phyloP scores from a whole-genome alignment of 78 protist species.

The Diacronema lutheri region DNA sequence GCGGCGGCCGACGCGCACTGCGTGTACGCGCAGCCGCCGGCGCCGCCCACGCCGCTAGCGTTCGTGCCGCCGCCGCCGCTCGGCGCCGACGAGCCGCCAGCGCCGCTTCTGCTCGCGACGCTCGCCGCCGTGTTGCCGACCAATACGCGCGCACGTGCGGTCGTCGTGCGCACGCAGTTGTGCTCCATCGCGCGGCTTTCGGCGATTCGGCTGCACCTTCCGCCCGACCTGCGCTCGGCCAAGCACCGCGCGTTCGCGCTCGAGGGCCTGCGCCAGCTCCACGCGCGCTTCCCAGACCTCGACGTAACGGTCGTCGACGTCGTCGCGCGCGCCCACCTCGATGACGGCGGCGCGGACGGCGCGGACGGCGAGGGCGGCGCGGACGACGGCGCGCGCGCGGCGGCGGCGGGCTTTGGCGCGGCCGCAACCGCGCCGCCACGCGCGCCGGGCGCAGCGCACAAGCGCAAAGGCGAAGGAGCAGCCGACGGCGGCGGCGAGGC shows the following conservation, averaged over 20 bases:
- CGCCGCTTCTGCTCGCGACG: too few species aligned
- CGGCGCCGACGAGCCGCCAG: too few species aligned
- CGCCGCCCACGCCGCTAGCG: too few species aligned
- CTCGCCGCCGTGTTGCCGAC: too few species aligned
- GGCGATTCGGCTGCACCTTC: constrained; percentile 19
- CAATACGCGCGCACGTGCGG: background rate
- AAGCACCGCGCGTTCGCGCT: background rate
- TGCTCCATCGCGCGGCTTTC: background rate
- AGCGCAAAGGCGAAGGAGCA: background rate
- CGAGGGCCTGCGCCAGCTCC: background rate
- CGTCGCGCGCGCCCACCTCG: too few species aligned
- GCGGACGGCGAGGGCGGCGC: too few species aligned
- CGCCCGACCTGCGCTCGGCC: constrained; percentile 24
- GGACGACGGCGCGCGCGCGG: too few species aligned
- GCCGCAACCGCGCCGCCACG: background rate
- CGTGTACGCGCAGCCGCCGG: too few species aligned
- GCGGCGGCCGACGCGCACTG: background rate
- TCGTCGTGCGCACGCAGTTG: background rate
- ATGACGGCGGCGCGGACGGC: too few species aligned
- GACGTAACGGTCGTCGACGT: too few species aligned
- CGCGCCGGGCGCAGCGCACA: background rate
- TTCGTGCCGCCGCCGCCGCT: too few species aligned
- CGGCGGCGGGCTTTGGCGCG: background rate
- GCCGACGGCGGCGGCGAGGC: background rate
- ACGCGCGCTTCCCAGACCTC: background rate